Base-by-base conservation (phyloP, 176 grass and related monocot genomes). In the Carex littledalei region DNA sequence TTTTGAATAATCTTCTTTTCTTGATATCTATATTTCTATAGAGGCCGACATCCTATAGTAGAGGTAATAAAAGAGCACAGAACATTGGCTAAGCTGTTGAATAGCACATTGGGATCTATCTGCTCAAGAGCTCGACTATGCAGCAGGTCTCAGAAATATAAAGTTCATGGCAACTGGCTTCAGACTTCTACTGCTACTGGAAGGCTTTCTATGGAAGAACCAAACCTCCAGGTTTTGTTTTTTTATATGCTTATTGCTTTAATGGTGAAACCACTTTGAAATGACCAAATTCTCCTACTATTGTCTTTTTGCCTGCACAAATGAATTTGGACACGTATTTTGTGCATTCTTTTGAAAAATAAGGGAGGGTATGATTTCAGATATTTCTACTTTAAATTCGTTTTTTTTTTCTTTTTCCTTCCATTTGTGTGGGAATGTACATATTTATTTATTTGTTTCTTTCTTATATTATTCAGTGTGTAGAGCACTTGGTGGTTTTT, bases 181-280 rank as follows among this genome's bases (percentile, higher is more conserved):
- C 95, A 98, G 62, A 95, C 91, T 43, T 95, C 95, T 84, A 95
- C 95, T 79, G 93, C 93, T 59, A 98, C 95, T 73, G 95, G 95
- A 53, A 88, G 95, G 62, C 88, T 95, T 81, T 94, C 95, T 57
- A 92, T 98, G 95, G 95, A 98, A 85, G 95, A 98, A 70, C 95
- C 93, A 83, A 98, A 98, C 87, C 95, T 98, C 17, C 95, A 98
- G 95, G 95, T 98, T 88, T 75, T 35, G 4, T 84, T 84, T 18
- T 15, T 15, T 83, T 68, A 52, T 63, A 81, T 43, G 37, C 16
- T 63, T 63, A 45, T 63, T 62, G 18, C 9, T 21, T 18, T 31
- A 61, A 35, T 61, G 16, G n/a, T 60, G 21, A 55, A 81, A 81
- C 35, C 11, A 43, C 10, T 11, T 39, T 64, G 41, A 39, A 63